These are phyloP conservation scores for Pleoardoris graminearum DNA, from an alignment of 2,329 filamentous ascomycete species.

Conservation along the genomic window DNA sequence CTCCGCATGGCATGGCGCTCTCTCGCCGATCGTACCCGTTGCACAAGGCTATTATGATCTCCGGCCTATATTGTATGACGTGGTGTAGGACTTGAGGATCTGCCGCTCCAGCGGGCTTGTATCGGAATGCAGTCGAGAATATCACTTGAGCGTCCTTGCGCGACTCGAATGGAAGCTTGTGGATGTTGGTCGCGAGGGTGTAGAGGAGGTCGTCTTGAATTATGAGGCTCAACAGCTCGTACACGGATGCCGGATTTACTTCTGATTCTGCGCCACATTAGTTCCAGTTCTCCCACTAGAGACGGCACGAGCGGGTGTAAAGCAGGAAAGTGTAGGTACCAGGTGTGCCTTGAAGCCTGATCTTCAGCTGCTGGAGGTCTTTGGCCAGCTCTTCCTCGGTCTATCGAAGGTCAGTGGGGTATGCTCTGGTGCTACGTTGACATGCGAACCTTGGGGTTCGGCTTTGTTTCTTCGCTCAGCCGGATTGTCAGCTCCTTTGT, in stretches of 20 bases:
- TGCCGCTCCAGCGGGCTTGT: constrained; percentile 71
- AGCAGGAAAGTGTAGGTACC: constrained; percentile 58
- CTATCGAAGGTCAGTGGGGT: constrained; percentile 52
- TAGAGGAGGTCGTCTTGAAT: constrained; percentile 89
- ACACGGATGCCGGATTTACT: constrained; percentile 82
- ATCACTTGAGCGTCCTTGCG: constrained; percentile 95
- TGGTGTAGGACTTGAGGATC: constrained; percentile 87
- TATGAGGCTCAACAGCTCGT: constrained; percentile 79
- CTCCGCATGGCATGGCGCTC: constrained; percentile 88
- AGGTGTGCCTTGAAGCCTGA: constrained; percentile 88
- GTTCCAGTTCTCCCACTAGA: background rate
- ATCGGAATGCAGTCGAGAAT: constrained; percentile 92
- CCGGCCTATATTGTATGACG: constrained; percentile 81
- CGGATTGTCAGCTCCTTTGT: constrained; percentile 66
- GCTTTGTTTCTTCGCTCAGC: constrained; percentile 59
- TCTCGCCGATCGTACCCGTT: constrained; percentile 88
- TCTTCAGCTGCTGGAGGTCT: constrained; percentile 86
- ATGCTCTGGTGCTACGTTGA: constrained; percentile 3
- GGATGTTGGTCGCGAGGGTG: constrained; percentile 78
- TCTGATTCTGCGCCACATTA: constrained; percentile 71
- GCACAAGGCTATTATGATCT: constrained; percentile 85
- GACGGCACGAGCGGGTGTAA: constrained; percentile 1
- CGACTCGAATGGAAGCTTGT: constrained; percentile 89
- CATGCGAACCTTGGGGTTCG: constrained; percentile 58
- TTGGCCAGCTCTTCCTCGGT: constrained; percentile 83